Percentiles rank a stretch among this genome's conserved stretches.
Conservation (phyloP, 805 yeast species). For the Wickerhamomyces ciferrii region DNA sequence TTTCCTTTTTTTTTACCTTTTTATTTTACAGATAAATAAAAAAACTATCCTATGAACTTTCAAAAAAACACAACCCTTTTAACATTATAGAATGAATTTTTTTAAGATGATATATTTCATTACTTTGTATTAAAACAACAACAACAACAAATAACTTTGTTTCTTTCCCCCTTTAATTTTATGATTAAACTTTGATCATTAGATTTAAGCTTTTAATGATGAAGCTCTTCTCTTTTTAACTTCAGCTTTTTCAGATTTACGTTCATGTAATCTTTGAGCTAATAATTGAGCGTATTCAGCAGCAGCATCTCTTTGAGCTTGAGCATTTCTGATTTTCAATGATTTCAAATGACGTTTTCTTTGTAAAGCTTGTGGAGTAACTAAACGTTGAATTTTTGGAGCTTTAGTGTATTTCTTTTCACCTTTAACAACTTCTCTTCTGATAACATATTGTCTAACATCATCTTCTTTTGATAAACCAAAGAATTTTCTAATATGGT, state of each 20-base stretch:
- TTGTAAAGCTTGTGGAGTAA: slow-evolving; percentile 98
- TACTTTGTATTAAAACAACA: not conserved
- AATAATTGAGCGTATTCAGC: slow-evolving; percentile 99
- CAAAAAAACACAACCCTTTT: not conserved
- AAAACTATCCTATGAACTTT: slow-evolving; percentile 1
- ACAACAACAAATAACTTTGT: not conserved
- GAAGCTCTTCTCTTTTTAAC: slow-evolving; percentile 99
- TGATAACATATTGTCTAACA: slow-evolving; percentile 85
- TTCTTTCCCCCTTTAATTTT: not conserved
- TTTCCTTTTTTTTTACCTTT: not conserved
- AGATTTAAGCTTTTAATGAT: slow-evolving; percentile 80
- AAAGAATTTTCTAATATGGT: slow-evolving; percentile 98
- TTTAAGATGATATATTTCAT: not conserved
- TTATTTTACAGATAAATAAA: slow-evolving; percentile 4
- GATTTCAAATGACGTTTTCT: slow-evolving; percentile 97
- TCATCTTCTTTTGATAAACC: slow-evolving; percentile 94
- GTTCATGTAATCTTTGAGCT: slow-evolving; percentile 97
- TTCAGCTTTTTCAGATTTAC: slow-evolving; percentile 98
- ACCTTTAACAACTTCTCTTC: slow-evolving; percentile 98
- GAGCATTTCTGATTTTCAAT: slow-evolving; percentile 93
- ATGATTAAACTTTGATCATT: not conserved
- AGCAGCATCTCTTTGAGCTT: slow-evolving; percentile 99
- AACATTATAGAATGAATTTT: not conserved
- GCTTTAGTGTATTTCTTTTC: slow-evolving; percentile 99
- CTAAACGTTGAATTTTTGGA: slow-evolving; percentile 99